Percentiles rank a stretch among this genome's conserved stretches.
phyloP scores from a whole-genome alignment of 2,329 filamentous ascomycete species.

The Aspergillus spinulosporus region DNA sequence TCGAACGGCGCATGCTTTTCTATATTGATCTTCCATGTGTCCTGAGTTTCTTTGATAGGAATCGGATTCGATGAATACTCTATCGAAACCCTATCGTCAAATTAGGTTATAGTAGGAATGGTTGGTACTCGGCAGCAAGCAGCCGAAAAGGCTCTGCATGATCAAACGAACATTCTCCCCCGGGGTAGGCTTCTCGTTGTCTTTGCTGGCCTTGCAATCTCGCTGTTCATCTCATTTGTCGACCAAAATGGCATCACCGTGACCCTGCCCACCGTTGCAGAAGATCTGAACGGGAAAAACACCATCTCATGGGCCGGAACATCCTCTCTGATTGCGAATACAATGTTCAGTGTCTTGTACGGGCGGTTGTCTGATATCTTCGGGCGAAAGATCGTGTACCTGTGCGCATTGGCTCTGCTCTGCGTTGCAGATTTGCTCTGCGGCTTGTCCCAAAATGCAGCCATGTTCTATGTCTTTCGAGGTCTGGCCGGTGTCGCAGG shows the following conservation, averaged over 20 bases:
- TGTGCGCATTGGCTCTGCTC: constrained; percentile 56
- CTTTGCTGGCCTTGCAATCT: constrained; percentile 54
- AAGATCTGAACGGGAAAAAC: constrained; percentile 47
- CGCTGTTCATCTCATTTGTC: constrained; percentile 57
- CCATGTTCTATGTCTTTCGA: constrained; percentile 63
- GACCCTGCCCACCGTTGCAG: constrained; percentile 54
- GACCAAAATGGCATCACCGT: constrained; percentile 60
- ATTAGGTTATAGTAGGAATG: not conserved
- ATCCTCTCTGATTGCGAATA: constrained; percentile 66
- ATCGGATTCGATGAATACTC: not conserved
- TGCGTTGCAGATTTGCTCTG: constrained; percentile 61
- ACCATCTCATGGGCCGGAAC: constrained; percentile 71
- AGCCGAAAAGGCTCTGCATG: constrained; percentile 51
- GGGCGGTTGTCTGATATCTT: constrained; percentile 63
- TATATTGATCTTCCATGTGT: no score
- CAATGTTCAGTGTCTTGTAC: constrained; percentile 65
- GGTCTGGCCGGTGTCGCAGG: constrained; percentile 61
- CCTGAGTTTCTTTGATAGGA: not conserved
- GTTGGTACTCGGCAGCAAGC: constrained; percentile 31
- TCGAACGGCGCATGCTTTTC: not conserved
- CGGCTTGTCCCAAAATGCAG: constrained; percentile 55
- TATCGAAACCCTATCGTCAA: not conserved
- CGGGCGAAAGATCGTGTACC: constrained; percentile 59
- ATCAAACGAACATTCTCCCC: constrained; percentile 60
- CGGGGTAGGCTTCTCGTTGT: constrained; percentile 49